Conservation (phyloP, 257 asterid species). For the Solanum medicagineum region DNA sequence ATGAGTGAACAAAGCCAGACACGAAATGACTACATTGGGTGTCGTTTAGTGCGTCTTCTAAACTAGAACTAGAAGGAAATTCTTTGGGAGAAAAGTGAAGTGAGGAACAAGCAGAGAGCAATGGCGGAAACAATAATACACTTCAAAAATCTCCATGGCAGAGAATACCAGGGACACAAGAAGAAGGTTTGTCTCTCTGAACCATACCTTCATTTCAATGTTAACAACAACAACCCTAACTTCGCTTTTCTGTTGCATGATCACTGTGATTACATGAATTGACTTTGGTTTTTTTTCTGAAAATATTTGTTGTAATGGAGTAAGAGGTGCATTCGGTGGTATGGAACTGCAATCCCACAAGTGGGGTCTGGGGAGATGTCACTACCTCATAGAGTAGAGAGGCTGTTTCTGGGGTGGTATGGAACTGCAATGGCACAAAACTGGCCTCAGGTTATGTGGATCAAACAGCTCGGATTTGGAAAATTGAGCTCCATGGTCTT, state of each 20-base stretch:
- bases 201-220: neutral
- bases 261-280: neutral
- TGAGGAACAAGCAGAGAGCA: neutral
- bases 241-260: neutral
- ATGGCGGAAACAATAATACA: conserved; percentile 57
- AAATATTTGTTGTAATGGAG: neutral
- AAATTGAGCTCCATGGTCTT: conserved; percentile 79
- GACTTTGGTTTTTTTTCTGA: neutral
- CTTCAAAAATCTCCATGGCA: conserved; percentile 74
- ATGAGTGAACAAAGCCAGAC: neutral
- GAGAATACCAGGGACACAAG: conserved; percentile 97
- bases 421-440: conserved; percentile 92
- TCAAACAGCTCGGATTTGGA: conserved; percentile 96
- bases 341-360: conserved; percentile 48
- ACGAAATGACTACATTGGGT: neutral
- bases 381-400: too few relatives aligned
- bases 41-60: neutral
- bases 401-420: conserved; percentile 29
- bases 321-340: conserved; percentile 87
- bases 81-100: neutral
- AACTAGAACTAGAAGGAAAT: neutral
- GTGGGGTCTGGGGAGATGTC: too few relatives aligned
- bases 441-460: conserved; percentile 97
- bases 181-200: conserved; percentile 44
- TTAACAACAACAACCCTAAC: neutral